A percentile compares a stretch with the other conserved stretches of the same genome.
phyloP scores from a whole-genome alignment of 2,329 filamentous ascomycete genomes.

The Diplocarpon rosae region DNA sequence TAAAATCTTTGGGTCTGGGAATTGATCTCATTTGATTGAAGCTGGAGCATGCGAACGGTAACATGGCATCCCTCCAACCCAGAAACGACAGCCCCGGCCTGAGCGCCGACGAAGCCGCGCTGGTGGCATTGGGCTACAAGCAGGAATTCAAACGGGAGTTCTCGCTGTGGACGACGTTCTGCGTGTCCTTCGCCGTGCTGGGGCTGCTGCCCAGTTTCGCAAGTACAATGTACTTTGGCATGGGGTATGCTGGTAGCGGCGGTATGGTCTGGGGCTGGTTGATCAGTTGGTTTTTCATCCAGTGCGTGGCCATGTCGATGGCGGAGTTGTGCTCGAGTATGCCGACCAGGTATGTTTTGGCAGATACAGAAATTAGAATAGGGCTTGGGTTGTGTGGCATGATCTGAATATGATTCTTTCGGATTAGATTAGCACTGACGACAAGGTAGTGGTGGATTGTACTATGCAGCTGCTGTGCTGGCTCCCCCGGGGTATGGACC shows the following conservation, averaged over 20 bases:
- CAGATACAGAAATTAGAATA: too few species aligned
- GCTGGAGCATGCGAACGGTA: too few species aligned
- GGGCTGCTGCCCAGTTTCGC: slow-evolving; percentile 62
- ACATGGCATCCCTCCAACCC: too few species aligned
- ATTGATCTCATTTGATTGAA: too few species aligned
- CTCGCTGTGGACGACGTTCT: slow-evolving; percentile 63
- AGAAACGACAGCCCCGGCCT: slow-evolving; percentile 25
- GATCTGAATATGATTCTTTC: too few species aligned
- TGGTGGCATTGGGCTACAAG: slow-evolving; percentile 49
- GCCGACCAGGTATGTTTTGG: slow-evolving; percentile 44
- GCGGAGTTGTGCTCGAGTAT: slow-evolving; percentile 64
- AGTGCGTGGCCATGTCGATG: slow-evolving; percentile 57
- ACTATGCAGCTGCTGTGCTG: slow-evolving; percentile 63
- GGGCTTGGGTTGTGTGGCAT: too few species aligned
- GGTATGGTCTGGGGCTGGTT: slow-evolving; percentile 72
- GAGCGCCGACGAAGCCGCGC: slow-evolving; percentile 45
- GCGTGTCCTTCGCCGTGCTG: slow-evolving; percentile 62
- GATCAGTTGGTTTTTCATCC: slow-evolving; percentile 60
- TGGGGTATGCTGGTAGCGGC: slow-evolving; percentile 45
- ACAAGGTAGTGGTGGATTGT: slow-evolving; percentile 47
- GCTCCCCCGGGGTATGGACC: slow-evolving; percentile 56
- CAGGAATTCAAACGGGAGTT: slow-evolving; percentile 53
- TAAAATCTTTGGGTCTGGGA: too few species aligned
- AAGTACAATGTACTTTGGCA: slow-evolving; percentile 60
- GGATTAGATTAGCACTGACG: neutral